Evolutionary conservation across 208 protist genomes (phyloP), one percentile per base, ranked within the genome.

Genomic region (Leishmania mexicana): DNA sequence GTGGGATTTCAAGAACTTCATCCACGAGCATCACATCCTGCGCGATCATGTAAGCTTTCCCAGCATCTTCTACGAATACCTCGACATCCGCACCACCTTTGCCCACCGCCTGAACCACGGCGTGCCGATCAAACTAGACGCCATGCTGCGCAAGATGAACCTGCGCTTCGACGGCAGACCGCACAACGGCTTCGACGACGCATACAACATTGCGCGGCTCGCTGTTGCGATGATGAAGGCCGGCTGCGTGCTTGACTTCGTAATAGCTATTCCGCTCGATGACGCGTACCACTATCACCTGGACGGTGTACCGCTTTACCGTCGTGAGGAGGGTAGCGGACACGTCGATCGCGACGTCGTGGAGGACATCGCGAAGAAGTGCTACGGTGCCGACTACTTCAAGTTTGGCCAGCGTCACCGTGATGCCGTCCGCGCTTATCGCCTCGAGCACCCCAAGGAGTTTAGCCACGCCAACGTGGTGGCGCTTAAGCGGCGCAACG

Each of bases 181-280:
- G 21, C 96, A 98, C 78, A 95, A 88, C 84, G 96, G 96, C 73
- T 96, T 97, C 80, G 96, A 98, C 79, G 96, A 98, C 76, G 90
- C 96, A 31, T 87, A 91, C 64, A 98, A 98, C 84, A 98, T 98
- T 75, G 95, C 96, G 3, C 95, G 96, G 0, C 87, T 98, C 13
- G 89, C 90, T 5, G 79, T 97, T 65, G 87, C 89, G 45, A 95
- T 97, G 95, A 96, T 96, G 93, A 76, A 84, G 53, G 79, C 68
- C 1, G 95, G 95, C 58, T 97, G 95, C 81, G 81, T 96, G 31
- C 92, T 97, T 79, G 90, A 97, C 86, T 97, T 94, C 79, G 82
- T 97, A 4, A 51, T 94, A 3, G 78, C 86, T 51, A 93, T 97
- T 71, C 92, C 93, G 11, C 74, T 97, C 35, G 88, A 90, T 31